phyloP scores from a whole-genome alignment of 2,329 filamentous ascomycete species.

The Claviceps pusilla region DNA sequence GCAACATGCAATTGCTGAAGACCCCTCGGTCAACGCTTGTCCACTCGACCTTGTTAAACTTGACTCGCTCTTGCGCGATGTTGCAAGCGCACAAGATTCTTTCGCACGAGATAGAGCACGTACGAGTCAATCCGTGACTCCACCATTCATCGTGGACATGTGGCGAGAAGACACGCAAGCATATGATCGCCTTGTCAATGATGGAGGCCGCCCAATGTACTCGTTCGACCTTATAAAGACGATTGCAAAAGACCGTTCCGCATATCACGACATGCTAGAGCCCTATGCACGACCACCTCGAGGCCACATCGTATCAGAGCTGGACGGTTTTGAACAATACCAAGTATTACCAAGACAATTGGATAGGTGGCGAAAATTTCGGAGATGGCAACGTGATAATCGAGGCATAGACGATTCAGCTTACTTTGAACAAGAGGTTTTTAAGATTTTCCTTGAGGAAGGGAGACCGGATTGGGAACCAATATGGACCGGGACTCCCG shows the following conservation, averaged over 20 bases:
- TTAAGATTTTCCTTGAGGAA: conserved; percentile 5
- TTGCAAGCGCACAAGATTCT: too few species aligned
- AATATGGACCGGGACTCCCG: too few species aligned
- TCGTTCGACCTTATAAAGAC: conserved; percentile 13
- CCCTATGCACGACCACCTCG: conserved; percentile 6
- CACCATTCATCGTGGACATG: too few species aligned
- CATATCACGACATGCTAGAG: conserved; percentile 13
- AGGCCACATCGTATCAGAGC: too few species aligned
- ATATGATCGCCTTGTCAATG: conserved; percentile 16
- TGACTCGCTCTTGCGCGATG: too few species aligned
- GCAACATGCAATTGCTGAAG: too few species aligned
- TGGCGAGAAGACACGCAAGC: conserved; percentile 1
- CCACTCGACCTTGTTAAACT: too few species aligned
- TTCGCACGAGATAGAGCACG: background rate
- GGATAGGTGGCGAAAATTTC: conserved; percentile 16
- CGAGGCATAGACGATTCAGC: conserved; percentile 5
- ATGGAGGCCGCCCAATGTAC: conserved; percentile 18
- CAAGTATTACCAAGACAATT: conserved; percentile 14
- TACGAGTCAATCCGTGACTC: conserved; percentile 4
- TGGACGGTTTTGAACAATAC: background rate
- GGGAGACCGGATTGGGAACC: background rate
- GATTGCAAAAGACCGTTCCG: conserved; percentile 10
- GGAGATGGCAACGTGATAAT: conserved; percentile 16
- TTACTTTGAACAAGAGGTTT: conserved; percentile 8
- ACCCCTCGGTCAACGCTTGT: too few species aligned